Evolutionary conservation across 1,284 basidiomycete species (phyloP), one percentile per base, ranked within the genome.

Genomic region (Ceraceosorus guamensis): DNA sequence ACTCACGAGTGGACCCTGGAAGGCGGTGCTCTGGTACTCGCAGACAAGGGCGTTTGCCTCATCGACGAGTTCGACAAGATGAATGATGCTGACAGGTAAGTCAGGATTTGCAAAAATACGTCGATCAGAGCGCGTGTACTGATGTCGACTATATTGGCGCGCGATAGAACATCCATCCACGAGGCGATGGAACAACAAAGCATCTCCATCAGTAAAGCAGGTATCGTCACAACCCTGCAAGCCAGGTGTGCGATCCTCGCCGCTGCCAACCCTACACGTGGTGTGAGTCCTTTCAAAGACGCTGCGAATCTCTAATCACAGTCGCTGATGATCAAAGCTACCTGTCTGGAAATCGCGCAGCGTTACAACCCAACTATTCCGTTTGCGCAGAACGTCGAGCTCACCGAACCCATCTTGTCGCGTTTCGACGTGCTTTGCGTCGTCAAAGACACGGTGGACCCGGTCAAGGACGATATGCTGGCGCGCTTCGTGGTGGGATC

Each of bases 31-130:
- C 81, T 99, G 8, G 95, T 99, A 43, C 82, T 99, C 30, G 95
- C 93, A 0, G 93, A 99, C 80, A 96, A 96, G 80, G 93, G 93
- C n/a, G 89, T 88, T 39, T 98, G 95, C 72, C 81, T 98, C 35
- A 99, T 99, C 67, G 93, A 99, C 79, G 95, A 98, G 79, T 99
- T 99, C 77, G 93, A 99, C 82, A 99, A 99, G 82, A 99, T 99
- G 93, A 98, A 98, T 79, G 93, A 98, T 71, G 84, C 89, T 18
- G 79, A 80, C 55, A 58, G 76, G 46, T 52, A 8, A 61, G 14
- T 13, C 2, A 47, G 11, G 4, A 41, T n/a, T 4, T 6, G 7
- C 8, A 24, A 24, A 1, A 24, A 24, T 24, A 3, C 1, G 24
- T 24, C 24, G 24, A 24, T 24, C 2, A 24, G 24, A 24, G 24